These are phyloP conservation scores for Micractinium conductrix DNA, from an alignment of 139 green algal genomes.

Conservation along the genomic window DNA sequence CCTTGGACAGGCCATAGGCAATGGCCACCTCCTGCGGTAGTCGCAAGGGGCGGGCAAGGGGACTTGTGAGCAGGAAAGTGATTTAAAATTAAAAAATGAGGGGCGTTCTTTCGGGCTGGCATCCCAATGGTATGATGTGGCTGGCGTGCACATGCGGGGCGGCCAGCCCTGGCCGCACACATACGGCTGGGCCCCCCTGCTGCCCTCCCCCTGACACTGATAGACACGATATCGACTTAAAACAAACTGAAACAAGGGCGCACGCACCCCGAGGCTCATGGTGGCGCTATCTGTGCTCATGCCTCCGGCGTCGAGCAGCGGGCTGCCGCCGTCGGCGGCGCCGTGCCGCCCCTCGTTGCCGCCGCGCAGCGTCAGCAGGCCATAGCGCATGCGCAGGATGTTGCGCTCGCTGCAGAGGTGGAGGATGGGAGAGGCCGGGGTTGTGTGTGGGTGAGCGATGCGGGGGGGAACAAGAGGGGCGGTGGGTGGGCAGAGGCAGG, in stretches of 20 bases:
- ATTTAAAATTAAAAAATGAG: too few species aligned
- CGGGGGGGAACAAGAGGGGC: not conserved
- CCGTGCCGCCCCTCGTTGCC: conserved; percentile 17
- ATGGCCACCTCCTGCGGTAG: conserved; percentile 33
- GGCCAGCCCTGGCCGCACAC: too few species aligned
- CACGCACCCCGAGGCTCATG: conserved; percentile 24
- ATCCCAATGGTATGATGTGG: too few species aligned
- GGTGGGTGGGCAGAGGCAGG: not conserved
- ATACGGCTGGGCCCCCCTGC: too few species aligned
- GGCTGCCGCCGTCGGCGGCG: conserved; percentile 38
- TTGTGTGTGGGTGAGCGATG: not conserved
- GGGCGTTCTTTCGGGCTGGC: too few species aligned
- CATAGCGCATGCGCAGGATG: conserved; percentile 84
- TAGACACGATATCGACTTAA: too few species aligned
- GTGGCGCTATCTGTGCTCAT: conserved; percentile 43
- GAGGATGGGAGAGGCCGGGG: conserved; percentile 52
- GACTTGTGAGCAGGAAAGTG: too few species aligned
- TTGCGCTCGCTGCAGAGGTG: conserved; percentile 69
- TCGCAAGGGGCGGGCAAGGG: not conserved
- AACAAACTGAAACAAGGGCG: too few species aligned
- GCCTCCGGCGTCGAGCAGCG: conserved; percentile 64
- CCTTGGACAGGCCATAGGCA: conserved; percentile 63
- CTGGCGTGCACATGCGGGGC: too few species aligned
- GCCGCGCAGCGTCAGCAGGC: conserved; percentile 56
- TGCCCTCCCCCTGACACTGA: too few species aligned